These are phyloP conservation scores for Saccharomyces hybrid DNA, from an alignment of 1,139 yeast species.

Conservation along the genomic window DNA sequence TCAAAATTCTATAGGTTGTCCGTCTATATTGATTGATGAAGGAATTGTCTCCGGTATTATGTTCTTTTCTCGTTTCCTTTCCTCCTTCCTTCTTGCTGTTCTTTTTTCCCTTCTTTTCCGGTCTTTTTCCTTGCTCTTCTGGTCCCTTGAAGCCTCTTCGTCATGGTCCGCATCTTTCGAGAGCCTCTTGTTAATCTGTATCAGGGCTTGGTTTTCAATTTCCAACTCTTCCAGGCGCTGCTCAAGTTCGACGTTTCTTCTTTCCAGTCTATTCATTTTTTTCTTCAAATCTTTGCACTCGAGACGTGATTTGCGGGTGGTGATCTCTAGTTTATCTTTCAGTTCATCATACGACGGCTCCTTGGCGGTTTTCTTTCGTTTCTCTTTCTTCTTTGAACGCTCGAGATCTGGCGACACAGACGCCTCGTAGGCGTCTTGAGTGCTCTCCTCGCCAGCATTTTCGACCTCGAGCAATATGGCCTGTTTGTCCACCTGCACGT, in stretches of 20 bases:
- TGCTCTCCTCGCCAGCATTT: background rate
- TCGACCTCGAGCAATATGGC: background rate
- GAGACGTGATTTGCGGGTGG: background rate
- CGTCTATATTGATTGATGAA: background rate
- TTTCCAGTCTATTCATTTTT: background rate
- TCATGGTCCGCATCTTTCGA: background rate
- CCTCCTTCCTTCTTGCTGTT: background rate
- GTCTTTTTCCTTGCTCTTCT: background rate
- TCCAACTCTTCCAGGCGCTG: background rate
- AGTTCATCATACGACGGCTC: background rate
- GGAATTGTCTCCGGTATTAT: background rate
- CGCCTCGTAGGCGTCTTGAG: background rate
- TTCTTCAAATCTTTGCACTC: background rate
- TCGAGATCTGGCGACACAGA: background rate
- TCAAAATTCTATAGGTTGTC: background rate
- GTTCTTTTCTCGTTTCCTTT: background rate
- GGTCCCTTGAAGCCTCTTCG: background rate
- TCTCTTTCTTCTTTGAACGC: background rate
- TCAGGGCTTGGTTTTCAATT: background rate
- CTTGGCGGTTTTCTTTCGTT: background rate
- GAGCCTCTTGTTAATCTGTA: background rate
- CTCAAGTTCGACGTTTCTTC: background rate
- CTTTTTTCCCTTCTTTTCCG: conserved; percentile 1
- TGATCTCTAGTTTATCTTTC: background rate
- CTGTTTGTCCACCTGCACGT: background rate